Evolutionary conservation across 345 rosid genomes (phyloP).

Genomic region (Streptanthus diversifolius): DNA sequence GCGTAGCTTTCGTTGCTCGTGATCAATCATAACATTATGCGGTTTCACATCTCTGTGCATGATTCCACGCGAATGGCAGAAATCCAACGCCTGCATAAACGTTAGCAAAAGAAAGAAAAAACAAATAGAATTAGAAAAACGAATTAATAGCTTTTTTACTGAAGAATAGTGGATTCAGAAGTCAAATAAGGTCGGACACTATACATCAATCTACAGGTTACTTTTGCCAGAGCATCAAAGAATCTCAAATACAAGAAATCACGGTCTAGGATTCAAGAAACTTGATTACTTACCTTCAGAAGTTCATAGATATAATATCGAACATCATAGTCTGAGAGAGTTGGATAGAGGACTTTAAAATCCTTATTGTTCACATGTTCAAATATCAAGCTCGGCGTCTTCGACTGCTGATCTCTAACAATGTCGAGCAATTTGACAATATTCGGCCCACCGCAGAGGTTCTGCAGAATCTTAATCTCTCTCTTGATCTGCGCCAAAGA

Average conservation of each 20-base stretch:
- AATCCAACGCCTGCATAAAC: constrained; percentile 79
- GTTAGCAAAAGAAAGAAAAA: neutral
- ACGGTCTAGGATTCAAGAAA: neutral
- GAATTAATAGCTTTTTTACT: too few relatives aligned
- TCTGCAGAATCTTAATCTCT: constrained; percentile 95
- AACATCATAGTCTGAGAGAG: constrained; percentile 79
- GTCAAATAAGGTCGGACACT: too few relatives aligned
- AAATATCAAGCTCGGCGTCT: constrained; percentile 90
- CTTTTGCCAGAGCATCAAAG: neutral
- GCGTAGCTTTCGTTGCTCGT: constrained; percentile 88
- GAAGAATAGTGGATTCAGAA: too few relatives aligned
- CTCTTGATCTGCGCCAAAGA: constrained; percentile 73
- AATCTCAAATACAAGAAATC: neutral
- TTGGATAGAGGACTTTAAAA: constrained; percentile 92
- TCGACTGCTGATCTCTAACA: constrained; percentile 95
- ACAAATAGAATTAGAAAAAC: neutral
- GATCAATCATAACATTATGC: constrained; percentile 99
- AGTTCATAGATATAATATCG: constrained; percentile 89
- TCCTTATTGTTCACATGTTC: constrained; percentile 91
- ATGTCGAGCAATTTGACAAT: constrained; percentile 87
- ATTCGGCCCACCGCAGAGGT: constrained; percentile 96
- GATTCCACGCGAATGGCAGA: constrained; percentile 96
- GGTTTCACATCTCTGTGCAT: constrained; percentile 99
- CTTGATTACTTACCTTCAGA: constrained; percentile 55
- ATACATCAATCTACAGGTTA: too few relatives aligned